Conservation (phyloP, 768 basidiomycete genomes). For the Naganishia randhawae region DNA sequence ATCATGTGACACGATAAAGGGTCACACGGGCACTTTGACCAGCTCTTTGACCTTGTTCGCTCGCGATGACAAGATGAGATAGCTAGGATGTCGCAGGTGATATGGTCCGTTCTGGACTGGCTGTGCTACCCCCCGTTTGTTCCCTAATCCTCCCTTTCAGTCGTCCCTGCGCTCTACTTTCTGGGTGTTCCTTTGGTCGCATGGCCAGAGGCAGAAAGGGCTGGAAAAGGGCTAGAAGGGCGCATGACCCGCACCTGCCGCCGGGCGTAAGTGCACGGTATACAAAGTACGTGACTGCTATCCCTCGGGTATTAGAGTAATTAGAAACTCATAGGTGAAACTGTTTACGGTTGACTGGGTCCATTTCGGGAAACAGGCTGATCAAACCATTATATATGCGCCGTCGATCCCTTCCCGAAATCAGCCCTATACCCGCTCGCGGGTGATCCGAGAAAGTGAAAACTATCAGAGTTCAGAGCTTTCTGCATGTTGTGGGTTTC, state of each 20-base stretch:
- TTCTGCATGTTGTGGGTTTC: neutral
- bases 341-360: neutral
- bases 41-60: neutral
- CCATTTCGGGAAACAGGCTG: neutral
- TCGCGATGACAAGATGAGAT: neutral
- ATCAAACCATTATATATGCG: neutral
- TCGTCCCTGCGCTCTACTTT: neutral
- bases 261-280: neutral
- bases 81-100: neutral
- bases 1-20: neutral
- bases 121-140: neutral
- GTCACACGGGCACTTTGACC: neutral
- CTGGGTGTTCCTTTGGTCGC: neutral
- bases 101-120: neutral
- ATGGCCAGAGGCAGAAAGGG: neutral
- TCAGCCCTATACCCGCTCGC: neutral
- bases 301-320: neutral
- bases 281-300: neutral
- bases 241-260: neutral
- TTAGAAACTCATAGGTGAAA: neutral
- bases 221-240: slow-evolving; percentile 1
- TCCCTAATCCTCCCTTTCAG: no score
- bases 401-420: neutral
- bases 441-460: neutral
- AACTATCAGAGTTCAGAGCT: neutral